Percentiles rank a stretch among this genome's conserved stretches.
Conservation (phyloP, 2,329 filamentous ascomycete species). For the Talaromyces islandicus region DNA sequence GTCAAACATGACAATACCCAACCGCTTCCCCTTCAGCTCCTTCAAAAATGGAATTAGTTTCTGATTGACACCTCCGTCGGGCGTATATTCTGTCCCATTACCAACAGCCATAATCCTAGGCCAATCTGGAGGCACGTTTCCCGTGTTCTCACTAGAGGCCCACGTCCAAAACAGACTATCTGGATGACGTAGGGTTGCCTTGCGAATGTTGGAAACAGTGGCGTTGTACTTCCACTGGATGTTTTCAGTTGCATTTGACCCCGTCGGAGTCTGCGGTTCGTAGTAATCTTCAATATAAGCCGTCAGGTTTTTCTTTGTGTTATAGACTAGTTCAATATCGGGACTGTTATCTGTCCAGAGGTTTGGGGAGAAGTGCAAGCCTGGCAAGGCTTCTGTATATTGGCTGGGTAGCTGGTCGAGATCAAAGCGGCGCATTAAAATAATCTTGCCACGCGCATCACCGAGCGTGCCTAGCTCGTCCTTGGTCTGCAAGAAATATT, state of each 20-base stretch:
- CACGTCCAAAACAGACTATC: slow-evolving; percentile 46
- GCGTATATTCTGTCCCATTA: slow-evolving; percentile 19
- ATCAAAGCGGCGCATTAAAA: slow-evolving; percentile 43
- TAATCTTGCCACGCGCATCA: slow-evolving; percentile 33
- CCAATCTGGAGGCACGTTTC: slow-evolving; percentile 33
- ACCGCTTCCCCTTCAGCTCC: slow-evolving; percentile 34
- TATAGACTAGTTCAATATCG: slow-evolving; percentile 40
- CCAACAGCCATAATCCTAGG: slow-evolving; percentile 45
- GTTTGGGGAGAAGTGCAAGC: slow-evolving; percentile 41
- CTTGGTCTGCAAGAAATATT: slow-evolving; percentile 36
- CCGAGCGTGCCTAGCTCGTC: slow-evolving; percentile 31
- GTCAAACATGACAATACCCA: slow-evolving; percentile 51
- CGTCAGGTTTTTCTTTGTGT: slow-evolving; percentile 27
- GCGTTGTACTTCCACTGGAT: slow-evolving; percentile 43
- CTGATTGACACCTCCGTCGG: slow-evolving; percentile 34
- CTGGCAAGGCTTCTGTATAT: slow-evolving; percentile 36
- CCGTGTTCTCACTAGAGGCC: slow-evolving; percentile 39
- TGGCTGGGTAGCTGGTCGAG: slow-evolving; percentile 30
- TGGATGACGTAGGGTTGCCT: slow-evolving; percentile 26
- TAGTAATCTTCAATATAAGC: slow-evolving; percentile 50
- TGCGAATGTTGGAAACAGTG: slow-evolving; percentile 32
- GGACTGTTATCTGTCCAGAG: slow-evolving; percentile 41
- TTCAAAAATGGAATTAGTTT: slow-evolving; percentile 33
- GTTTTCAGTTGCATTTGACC: slow-evolving; percentile 29
- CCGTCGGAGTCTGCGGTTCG: slow-evolving; percentile 27